phyloP scores from a whole-genome alignment of 2,329 filamentous ascomycete species.

The Aureobasidium leucospermi region DNA sequence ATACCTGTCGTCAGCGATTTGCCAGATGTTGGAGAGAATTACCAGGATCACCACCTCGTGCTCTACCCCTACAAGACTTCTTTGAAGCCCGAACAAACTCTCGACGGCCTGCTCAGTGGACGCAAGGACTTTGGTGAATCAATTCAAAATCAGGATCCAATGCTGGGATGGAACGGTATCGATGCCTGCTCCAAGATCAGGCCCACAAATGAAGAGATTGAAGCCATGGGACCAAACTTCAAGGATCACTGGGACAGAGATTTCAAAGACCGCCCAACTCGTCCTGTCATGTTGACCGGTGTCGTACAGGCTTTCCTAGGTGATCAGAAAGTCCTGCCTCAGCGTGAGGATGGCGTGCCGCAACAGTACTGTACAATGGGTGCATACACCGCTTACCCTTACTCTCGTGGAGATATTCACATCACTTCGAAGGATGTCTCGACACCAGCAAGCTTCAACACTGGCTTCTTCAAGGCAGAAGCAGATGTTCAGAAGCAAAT shows the following conservation, averaged over 20 bases:
- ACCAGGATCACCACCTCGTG: conserved; percentile 51
- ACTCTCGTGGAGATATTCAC: conserved; percentile 55
- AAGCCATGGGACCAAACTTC: conserved; percentile 47
- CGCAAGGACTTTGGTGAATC: conserved; percentile 40
- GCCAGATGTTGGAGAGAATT: conserved; percentile 47
- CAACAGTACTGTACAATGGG: conserved; percentile 48
- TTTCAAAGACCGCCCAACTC: conserved; percentile 40
- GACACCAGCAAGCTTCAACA: conserved; percentile 48
- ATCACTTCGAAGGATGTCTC: conserved; percentile 42
- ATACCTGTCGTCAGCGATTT: conserved; percentile 42
- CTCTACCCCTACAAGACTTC: conserved; percentile 47
- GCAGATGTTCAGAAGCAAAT: conserved; percentile 50
- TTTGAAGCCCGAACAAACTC: conserved; percentile 40
- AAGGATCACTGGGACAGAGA: conserved; percentile 49
- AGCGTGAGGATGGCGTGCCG: conserved; percentile 24
- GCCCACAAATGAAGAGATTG: conserved; percentile 46
- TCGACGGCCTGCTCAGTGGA: conserved; percentile 48
- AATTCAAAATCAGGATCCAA: conserved; percentile 40
- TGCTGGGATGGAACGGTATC: conserved; percentile 52
- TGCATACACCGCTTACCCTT: conserved; percentile 53
- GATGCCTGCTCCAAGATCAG: conserved; percentile 51
- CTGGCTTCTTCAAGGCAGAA: conserved; percentile 49
- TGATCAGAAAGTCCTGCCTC: conserved; percentile 20
- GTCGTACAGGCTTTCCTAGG: conserved; percentile 30
- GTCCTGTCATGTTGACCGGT: conserved; percentile 43